Conservation (phyloP, 306 rosid species). For the Pyrus pyrifolia region DNA sequence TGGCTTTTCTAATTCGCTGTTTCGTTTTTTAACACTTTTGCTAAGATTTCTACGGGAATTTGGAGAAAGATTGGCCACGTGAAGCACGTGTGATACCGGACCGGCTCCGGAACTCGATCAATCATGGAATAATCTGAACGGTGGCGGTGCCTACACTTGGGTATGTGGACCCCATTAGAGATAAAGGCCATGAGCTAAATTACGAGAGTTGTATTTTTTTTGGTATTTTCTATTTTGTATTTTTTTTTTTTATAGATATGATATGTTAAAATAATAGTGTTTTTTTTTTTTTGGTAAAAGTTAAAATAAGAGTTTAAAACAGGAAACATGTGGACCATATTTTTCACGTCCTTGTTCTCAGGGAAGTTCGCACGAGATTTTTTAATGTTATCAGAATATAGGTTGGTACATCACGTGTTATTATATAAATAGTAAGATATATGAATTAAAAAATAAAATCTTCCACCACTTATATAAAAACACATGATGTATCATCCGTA, state of each 20-base stretch:
- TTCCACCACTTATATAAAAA: too few species aligned
- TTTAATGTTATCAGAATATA: rapidly evolving
- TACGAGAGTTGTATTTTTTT: too few species aligned
- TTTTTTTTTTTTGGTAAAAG: too few species aligned
- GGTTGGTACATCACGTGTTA: rapidly evolving
- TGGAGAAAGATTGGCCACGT: not conserved
- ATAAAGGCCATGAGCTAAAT: not conserved
- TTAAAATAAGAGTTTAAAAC: too few species aligned
- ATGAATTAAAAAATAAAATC: too few species aligned
- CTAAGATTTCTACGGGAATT: not conserved
- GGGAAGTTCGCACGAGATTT: too few species aligned
- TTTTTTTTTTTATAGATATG: too few species aligned
- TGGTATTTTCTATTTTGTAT: too few species aligned
- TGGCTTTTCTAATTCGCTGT: not conserved
- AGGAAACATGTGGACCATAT: too few species aligned
- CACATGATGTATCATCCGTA: rapidly evolving
- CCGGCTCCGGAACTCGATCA: not conserved
- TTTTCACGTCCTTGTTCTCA: too few species aligned
- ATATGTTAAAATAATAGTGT: too few species aligned
- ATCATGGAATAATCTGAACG: not conserved
- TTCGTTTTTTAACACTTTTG: not conserved
- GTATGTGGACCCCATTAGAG: not conserved
- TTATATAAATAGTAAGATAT: too few species aligned
- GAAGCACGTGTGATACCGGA: not conserved
- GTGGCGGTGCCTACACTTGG: not conserved